Evolutionary conservation across 768 basidiomycete species (phyloP), one percentile per base, ranked within the genome.

Genomic region (Myochromella boudieri): DNA sequence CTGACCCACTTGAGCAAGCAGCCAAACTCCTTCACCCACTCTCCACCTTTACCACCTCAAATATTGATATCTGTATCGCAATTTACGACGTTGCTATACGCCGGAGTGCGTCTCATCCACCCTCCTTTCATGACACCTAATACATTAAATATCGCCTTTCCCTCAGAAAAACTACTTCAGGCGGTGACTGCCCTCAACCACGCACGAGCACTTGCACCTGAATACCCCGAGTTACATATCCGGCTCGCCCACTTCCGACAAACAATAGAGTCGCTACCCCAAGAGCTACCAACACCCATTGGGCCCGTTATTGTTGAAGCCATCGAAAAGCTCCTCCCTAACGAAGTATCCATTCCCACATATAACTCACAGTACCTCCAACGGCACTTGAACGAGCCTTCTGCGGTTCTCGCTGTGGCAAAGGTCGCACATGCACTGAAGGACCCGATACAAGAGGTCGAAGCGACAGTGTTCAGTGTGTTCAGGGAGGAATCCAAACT

Each of bases 31-130:
- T 95, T 20, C 68, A 66, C 18, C 87, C 87, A 3, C 63, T 97
- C 3, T 70, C 74, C 7, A 72, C 69, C 5, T 68, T 83, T 14
- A 77, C 74, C 0, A 63, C 68, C 10, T 61, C 72, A 2, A 72
- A 81, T 37, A 65, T 91, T 8, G 82, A 90, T 26, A 80, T 81
- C 22, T 95, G 91, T 86, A 64, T 84, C 39, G 74, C 77, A 1
- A 71, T 74, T 4, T 95, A 88, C 59, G 93, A 97, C 59, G 87
- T 97, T 15, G 82, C 87, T 22, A 75, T 89, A 38, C 79, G 91
- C 49, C 78, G 87, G 59, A 82, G 94, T 95, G 60, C 61, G 84
- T 71, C 36, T 20, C n/a, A 4, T n/a, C 14, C 18, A n/a, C n/a
- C 36, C 34, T 31, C 34, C 22, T 18, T 1, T 25, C 37, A 20